Evolutionary conservation across 345 rosid genomes (phyloP), one percentile per base, ranked within the genome.

Genomic region (Ceriops tagal): DNA sequence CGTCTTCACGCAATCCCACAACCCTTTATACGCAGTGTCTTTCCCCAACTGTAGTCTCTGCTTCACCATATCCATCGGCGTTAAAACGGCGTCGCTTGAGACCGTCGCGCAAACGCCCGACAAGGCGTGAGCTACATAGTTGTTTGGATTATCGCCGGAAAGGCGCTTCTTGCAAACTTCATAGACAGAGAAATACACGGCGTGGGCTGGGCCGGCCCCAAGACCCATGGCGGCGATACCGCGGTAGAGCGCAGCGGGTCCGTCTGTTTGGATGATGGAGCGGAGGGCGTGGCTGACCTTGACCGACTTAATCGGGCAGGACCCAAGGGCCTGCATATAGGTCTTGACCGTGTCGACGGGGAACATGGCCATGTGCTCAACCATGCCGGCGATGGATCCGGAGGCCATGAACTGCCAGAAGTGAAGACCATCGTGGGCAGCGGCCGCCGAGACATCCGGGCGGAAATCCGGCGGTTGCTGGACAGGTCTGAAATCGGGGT

Each of bases 131-230:
- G 96, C 99, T 7, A 77, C 82, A 13, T 97, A 65, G 75, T 88
- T 92, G 58, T 88, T 83, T 0, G 96, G 96, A 62, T 92, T 83
- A 0, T 82, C 81, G 1, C 83, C 77, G 39, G 99, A 92, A 22
- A 96, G 78, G 60, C 51, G 81, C 79, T 83, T 84, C 85, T 96
- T 96, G 6, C 88, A 90, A 10, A 68, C 68, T 77, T 96, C 99
- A 51, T 96, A 96, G 1, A 96, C 80, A 1, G 98, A 92, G 81
- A 96, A 96, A 46, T 96, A 92, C 15, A 92, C 96, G 24, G 99
- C 99, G 68, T 96, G 99, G 22, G 99, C 99, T 0, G 99, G 99
- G n/a, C 99, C 99, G 3, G 99, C 99, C 3, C 99, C 99, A 8
- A 96, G 85, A 4, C 91, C 99, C 98, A 96, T 90, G 58, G 99